Base-by-base conservation (phyloP, 164 flowering plant species). In the Macadamia tetraphylla region DNA sequence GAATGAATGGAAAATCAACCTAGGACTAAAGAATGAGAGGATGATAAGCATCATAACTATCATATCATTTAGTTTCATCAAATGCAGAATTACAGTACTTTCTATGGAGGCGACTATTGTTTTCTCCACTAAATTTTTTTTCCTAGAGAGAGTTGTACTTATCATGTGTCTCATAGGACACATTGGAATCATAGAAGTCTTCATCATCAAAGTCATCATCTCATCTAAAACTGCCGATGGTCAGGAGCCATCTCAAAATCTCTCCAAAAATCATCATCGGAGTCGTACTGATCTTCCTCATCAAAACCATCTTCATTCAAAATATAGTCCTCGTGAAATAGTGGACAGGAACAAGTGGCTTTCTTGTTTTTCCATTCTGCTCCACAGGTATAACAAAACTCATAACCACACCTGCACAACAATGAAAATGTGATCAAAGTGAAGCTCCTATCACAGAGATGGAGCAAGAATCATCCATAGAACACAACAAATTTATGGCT, bases 331-430 rank as follows among this genome's bases (percentile, higher is more conserved):
- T 89, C 97, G 53, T 76, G 76, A 93, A 90, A 88, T 15, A 91
- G 81, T 13, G 86, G 86, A 73, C 96, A 92, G 1, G 83, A 32
- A 75, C 97, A 89, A 0, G 92, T 88, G 23, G 90, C 84, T 61
- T 79, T 85, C 80, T 89, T 89, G 75, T 87, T 68, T 70, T 70
- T 83, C 90, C 92, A 92, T 79, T 83, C 89, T 14, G 92, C 86
- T 52, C 97, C 97, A 69, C 94, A 89, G 2, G 79, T 87, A 64
- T 88, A 92, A 76, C 96, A 92, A 70, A 92, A 92, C 77, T 89
- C 94, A 58, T 79, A 67, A 18, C 95, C 92, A 64, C 97, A 89
- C 75, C 94, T 92, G 79, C 71, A 72, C 35, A 69, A 30, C 10
- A 64, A 49, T 17, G 65, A 2, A 44, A n/a, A 9, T 13, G 10